A percentile compares a stretch with the other conserved stretches of the same genome.
Evolutionary conservation across 768 basidiomycete genomes (phyloP).

Genomic region (Russula foetens): DNA sequence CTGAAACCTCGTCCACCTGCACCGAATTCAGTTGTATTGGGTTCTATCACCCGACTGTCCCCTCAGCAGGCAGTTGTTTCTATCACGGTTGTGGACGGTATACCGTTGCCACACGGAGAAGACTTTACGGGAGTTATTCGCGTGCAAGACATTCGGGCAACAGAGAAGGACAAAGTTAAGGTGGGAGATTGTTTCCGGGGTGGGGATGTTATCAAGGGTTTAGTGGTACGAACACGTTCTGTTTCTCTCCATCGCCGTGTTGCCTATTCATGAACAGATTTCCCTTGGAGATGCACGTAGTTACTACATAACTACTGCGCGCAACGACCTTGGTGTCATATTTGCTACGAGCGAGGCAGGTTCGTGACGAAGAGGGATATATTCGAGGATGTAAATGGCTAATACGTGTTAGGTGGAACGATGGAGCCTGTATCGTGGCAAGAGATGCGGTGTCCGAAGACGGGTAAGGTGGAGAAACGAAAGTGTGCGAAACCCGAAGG

Average conservation of each 20-base stretch:
- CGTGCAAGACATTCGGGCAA: slow-evolving; percentile 79
- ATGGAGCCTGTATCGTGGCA: slow-evolving; percentile 87
- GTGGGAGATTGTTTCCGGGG: slow-evolving; percentile 88
- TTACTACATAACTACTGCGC: slow-evolving; percentile 86
- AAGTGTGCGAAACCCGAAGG: slow-evolving; percentile 84
- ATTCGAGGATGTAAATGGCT: not conserved
- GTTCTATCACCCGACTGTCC: slow-evolving; percentile 73
- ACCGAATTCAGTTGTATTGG: slow-evolving; percentile 71
- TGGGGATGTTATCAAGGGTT: slow-evolving; percentile 81
- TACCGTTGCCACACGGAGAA: slow-evolving; percentile 73
- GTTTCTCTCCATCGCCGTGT: not conserved
- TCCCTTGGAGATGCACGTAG: slow-evolving; percentile 87
- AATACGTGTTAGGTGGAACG: slow-evolving; percentile 46
- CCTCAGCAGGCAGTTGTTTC: slow-evolving; percentile 77
- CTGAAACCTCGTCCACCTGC: slow-evolving; percentile 66
- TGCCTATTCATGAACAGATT: slow-evolving; percentile 42
- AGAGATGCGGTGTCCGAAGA: slow-evolving; percentile 83
- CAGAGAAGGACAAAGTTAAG: slow-evolving; percentile 85
- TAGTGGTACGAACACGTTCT: slow-evolving; percentile 57
- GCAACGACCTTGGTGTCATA: slow-evolving; percentile 86
- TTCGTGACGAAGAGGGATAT: slow-evolving; percentile 26
- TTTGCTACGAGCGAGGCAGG: slow-evolving; percentile 87
- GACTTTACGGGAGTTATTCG: slow-evolving; percentile 89
- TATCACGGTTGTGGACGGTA: slow-evolving; percentile 81
- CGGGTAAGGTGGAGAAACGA: slow-evolving; percentile 69